Base-by-base conservation (phyloP, 208 protist genomes). In the Trypanosoma brucei region DNA sequence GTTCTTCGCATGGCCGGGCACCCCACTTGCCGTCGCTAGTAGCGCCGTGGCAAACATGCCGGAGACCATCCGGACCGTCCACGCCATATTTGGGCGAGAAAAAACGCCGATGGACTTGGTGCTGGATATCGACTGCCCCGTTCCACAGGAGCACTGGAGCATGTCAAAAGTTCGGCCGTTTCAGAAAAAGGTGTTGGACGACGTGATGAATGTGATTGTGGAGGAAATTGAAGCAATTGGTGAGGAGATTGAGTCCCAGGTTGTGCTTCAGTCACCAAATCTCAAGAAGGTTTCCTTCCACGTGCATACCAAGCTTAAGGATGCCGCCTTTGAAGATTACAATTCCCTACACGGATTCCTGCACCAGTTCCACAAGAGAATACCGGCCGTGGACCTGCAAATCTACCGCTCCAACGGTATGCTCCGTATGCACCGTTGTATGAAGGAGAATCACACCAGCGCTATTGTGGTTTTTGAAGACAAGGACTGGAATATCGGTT, bases 381-480 rank as follows among this genome's bases (percentile, higher is more conserved):
- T 92, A 46, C 88, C 88, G 6, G 59, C 55, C 2, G 84, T 92
- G 9, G 88, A 94, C 55, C 39, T 91, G 65, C 88, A 94, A 58
- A 94, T 94, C 51, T 94, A 92, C 63, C 84, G 88, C 48, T 56
- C 70, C 3, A 78, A 91, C 64, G 88, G 88, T 39, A 94, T 94
- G 88, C 79, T 94, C 38, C 84, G 88, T 51, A 94, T 94, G 88
- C 87, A 80, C 64, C 73, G 75, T 62, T 91, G 81, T 65, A 91
- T 92, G 84, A 94, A 94, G 65, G 84, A 94, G 77, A 94, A 94
- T 68, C 84, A 81, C 76, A 91, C 84, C 33, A 94, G 88, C 58
- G 83, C 88, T 39, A 94, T 94, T 33, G 62, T 72, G 22, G 84
- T 94, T 14, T 91, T 87, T 60, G 83, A 91, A 35, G 76, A 84